Percentiles rank a stretch among this genome's conserved stretches.
phyloP scores from a whole-genome alignment of 139 green algal genomes.

The Tetraselmis striata region DNA sequence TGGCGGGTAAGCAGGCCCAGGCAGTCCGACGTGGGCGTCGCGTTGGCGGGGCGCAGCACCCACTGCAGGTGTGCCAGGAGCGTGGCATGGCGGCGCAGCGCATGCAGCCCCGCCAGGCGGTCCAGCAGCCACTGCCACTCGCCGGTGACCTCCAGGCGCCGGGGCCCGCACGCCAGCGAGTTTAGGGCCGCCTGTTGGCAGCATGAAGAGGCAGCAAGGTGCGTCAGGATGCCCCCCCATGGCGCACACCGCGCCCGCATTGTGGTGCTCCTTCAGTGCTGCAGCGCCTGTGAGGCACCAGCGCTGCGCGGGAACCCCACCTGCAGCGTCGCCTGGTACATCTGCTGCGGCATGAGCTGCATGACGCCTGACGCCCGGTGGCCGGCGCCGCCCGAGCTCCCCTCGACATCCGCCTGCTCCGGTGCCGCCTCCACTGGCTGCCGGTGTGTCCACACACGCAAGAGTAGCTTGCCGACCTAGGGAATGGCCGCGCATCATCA shows the following conservation, averaged over 20 bases:
- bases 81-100: neutral
- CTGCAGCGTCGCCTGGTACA: neutral
- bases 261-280: too few species aligned
- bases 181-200: neutral
- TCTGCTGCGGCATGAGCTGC: neutral
- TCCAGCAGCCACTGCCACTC: neutral
- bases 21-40: neutral
- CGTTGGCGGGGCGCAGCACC: neutral
- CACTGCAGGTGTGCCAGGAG: neutral
- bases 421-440: neutral
- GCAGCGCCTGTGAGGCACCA: too few species aligned
- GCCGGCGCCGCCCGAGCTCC: too few species aligned
- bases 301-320: too few species aligned
- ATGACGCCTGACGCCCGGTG: neutral
- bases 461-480: neutral
- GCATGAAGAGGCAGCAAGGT: too few species aligned
- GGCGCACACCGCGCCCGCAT: too few species aligned
- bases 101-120: neutral
- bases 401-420: neutral
- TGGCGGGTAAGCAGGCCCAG: neutral
- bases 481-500: too few species aligned
- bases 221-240: too few species aligned
- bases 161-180: neutral
- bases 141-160: neutral
- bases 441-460: neutral